Conservation (phyloP, 495 filamentous ascomycete species). For the Neurospora africana region DNA sequence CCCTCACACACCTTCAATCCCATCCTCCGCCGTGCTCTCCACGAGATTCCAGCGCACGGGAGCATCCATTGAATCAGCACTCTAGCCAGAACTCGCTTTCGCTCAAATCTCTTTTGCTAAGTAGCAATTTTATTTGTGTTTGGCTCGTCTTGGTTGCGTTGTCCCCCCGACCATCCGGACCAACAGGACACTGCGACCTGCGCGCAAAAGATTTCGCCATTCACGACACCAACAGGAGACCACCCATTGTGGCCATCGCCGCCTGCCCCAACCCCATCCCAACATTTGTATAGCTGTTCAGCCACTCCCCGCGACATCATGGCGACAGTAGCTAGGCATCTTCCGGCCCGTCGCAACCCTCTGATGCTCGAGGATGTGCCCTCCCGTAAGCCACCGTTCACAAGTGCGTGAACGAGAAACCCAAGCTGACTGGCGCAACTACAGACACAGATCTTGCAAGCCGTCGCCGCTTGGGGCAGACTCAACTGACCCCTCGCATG, state of each 20-base stretch:
- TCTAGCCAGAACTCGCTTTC: not conserved
- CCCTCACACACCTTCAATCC: not conserved
- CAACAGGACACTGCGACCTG: constrained; percentile 5
- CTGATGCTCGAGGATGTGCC: constrained; percentile 65
- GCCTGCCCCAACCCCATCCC: not conserved
- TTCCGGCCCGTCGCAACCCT: constrained; percentile 67
- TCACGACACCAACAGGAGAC: not conserved
- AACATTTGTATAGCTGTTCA: not conserved
- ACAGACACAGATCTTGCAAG: constrained; percentile 73
- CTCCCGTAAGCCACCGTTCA: constrained; percentile 37
- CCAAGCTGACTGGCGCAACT: constrained; percentile 6
- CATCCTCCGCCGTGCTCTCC: not conserved
- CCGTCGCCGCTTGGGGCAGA: constrained; percentile 83
- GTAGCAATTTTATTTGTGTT: not conserved
- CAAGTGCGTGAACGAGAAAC: constrained; percentile 1
- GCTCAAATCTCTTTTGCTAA: not conserved
- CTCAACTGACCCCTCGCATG: constrained; percentile 72
- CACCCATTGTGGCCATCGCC: not conserved
- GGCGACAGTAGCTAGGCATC: constrained; percentile 40
- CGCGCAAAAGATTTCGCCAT: constrained; percentile 26
- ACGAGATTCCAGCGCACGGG: not conserved
- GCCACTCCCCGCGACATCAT: constrained; percentile 31
- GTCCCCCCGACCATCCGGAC: not conserved
- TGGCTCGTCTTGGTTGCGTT: not conserved
- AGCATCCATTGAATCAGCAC: not conserved